These are phyloP conservation scores for Rozella allomycis DNA, from an alignment of 371 early-diverging fungal species.

Conservation along the genomic window DNA sequence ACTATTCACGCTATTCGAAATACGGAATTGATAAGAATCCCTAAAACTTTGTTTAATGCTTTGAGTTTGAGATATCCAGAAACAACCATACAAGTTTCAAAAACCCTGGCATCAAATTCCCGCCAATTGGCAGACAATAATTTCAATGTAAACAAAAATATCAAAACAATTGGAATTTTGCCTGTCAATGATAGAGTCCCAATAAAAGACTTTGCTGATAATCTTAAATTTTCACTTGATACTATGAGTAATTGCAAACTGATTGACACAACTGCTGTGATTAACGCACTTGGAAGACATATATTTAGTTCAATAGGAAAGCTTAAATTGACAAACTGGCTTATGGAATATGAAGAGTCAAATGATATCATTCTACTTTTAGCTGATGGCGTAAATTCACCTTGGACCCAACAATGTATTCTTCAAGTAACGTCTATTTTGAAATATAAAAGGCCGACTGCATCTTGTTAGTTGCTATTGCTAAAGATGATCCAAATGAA, in stretches of 20 bases:
- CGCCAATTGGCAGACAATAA: not conserved
- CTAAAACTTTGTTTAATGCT: conserved; percentile 75
- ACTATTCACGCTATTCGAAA: conserved; percentile 91
- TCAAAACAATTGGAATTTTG: conserved; percentile 75
- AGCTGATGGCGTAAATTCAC: conserved; percentile 71
- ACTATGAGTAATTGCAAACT: conserved; percentile 45
- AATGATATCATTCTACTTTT: conserved; percentile 68
- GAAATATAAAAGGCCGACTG: conserved; percentile 46
- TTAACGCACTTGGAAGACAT: conserved; percentile 61
- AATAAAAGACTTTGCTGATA: conserved; percentile 61
- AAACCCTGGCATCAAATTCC: conserved; percentile 56
- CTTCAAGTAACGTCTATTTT: conserved; percentile 35
- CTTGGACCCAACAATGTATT: conserved; percentile 88
- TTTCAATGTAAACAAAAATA: conserved; percentile 59
- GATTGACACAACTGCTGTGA: conserved; percentile 54
- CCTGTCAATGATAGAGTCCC: conserved; percentile 68
- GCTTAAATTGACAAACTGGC: conserved; percentile 69
- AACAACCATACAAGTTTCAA: conserved; percentile 69
- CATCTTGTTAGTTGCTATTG: conserved; percentile 70
- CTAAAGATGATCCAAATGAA: conserved; percentile 53
- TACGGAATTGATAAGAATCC: conserved; percentile 83
- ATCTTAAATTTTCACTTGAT: conserved; percentile 50
- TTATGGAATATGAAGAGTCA: conserved; percentile 77
- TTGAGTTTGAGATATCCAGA: conserved; percentile 67
- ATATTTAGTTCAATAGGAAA: conserved; percentile 74